A percentile compares a stretch with the other conserved stretches of the same genome.
Evolutionary conservation across 257 asterid species (phyloP).

Genomic region (Mentha longifolia): DNA sequence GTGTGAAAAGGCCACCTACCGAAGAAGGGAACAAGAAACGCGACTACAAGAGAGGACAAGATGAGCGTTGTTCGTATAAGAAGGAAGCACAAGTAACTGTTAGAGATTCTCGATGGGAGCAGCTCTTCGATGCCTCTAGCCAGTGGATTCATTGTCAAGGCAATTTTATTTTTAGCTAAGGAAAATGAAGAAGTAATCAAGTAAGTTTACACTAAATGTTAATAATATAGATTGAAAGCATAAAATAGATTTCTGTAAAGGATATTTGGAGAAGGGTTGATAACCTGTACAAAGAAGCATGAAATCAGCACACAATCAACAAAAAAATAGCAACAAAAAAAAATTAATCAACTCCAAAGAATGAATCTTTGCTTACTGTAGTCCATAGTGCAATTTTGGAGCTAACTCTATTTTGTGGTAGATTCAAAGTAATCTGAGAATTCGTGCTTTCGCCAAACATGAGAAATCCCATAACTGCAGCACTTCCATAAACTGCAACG

Average conservation of each 20-base stretch:
- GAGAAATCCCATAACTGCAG: conserved; percentile 84
- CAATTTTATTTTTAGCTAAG: conserved; percentile 63
- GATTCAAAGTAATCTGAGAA: conserved; percentile 84
- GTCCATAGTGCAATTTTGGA: conserved; percentile 86
- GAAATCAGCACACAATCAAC: not conserved
- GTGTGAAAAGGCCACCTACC: conserved; percentile 47
- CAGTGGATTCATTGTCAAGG: conserved; percentile 80
- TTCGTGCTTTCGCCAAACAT: conserved; percentile 76
- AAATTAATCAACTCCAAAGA: no score
- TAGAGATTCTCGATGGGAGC: conserved; percentile 55
- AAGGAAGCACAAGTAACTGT: conserved; percentile 58
- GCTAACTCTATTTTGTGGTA: conserved; percentile 56
- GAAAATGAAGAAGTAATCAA: conserved; percentile 30
- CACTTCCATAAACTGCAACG: conserved; percentile 67
- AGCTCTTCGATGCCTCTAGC: conserved; percentile 87
- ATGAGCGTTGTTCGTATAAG: conserved; percentile 65
- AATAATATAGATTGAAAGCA: no score
- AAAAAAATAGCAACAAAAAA: not conserved
- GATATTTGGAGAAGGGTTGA: conserved; percentile 91
- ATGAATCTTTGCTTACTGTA: conserved; percentile 52
- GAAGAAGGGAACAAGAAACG: conserved; percentile 78
- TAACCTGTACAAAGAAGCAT: conserved; percentile 55
- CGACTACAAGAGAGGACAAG: conserved; percentile 68
- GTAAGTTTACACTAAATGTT: not conserved
- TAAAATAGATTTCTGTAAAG: conserved; percentile 37